Evolutionary conservation across 768 basidiomycete species (phyloP).

Genomic region (Suillus decipiens): DNA sequence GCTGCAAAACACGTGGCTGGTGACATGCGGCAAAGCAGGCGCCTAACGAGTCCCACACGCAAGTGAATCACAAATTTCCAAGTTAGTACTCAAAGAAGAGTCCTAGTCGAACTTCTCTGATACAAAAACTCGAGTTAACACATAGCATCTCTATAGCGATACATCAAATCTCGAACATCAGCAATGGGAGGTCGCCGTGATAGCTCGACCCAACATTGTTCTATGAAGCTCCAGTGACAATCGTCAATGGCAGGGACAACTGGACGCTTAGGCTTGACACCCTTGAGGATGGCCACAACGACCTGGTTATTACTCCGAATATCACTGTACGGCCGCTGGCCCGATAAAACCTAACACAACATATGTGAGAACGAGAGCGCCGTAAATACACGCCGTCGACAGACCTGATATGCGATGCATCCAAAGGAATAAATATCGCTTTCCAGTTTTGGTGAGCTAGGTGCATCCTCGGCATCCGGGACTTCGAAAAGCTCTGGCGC

Average conservation of each 20-base stretch:
- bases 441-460: not conserved
- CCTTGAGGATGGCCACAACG: conserved; percentile 15
- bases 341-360: conserved; percentile 1
- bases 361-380: not conserved
- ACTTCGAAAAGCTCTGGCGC: conserved; percentile 30
- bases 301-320: conserved; percentile 9
- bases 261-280: conserved; percentile 21
- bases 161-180: not conserved
- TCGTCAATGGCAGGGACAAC: conserved; percentile 36
- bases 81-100: not conserved
- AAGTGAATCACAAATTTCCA: not conserved
- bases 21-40: too few relatives aligned
- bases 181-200: not conserved
- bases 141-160: not conserved
- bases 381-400: not conserved
- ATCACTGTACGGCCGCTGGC: not conserved
- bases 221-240: conserved; percentile 44
- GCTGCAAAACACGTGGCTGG: too few relatives aligned
- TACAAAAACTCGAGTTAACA: not conserved
- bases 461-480: conserved; percentile 13
- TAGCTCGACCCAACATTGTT: conserved; percentile 36
- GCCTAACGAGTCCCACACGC: too few relatives aligned
- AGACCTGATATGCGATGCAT: conserved; percentile 26
- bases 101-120: not conserved
- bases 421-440: conserved; percentile 17